These are phyloP conservation scores for Biscogniauxia mediterranea DNA, from an alignment of 2,329 filamentous ascomycete species.

Conservation along the genomic window DNA sequence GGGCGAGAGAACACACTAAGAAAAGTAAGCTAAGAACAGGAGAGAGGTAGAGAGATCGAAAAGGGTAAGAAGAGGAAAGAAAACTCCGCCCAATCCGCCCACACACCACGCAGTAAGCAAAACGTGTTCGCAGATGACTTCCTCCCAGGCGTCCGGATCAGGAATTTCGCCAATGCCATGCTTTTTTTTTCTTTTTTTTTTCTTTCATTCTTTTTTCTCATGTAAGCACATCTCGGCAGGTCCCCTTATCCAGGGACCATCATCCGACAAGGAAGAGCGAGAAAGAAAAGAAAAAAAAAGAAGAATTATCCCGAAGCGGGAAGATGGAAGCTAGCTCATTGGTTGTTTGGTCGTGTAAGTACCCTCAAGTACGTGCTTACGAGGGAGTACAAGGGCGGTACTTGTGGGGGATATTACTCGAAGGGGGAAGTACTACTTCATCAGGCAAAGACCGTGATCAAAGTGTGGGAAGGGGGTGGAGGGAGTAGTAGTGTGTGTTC, in stretches of 20 bases:
- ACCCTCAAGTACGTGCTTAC: background rate
- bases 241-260: too few species aligned
- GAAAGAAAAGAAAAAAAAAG: background rate
- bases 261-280: too few species aligned
- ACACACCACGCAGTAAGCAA: background rate
- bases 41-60: background rate
- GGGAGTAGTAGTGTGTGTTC: background rate
- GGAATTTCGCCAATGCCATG: too few species aligned
- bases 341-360: background rate
- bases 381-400: background rate
- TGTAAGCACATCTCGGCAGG: too few species aligned
- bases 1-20: background rate
- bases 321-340: background rate
- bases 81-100: background rate
- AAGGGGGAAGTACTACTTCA: background rate
- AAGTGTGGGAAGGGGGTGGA: background rate
- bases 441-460: background rate
- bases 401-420: background rate
- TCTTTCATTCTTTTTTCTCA: too few species aligned
- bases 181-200: too few species aligned
- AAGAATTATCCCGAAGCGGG: background rate
- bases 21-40: background rate
- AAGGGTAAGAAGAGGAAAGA: background rate
- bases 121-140: background rate
- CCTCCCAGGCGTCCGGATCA: too few species aligned